Base-by-base conservation (phyloP, 164 flowering plant species). In the Annona squamosa region DNA sequence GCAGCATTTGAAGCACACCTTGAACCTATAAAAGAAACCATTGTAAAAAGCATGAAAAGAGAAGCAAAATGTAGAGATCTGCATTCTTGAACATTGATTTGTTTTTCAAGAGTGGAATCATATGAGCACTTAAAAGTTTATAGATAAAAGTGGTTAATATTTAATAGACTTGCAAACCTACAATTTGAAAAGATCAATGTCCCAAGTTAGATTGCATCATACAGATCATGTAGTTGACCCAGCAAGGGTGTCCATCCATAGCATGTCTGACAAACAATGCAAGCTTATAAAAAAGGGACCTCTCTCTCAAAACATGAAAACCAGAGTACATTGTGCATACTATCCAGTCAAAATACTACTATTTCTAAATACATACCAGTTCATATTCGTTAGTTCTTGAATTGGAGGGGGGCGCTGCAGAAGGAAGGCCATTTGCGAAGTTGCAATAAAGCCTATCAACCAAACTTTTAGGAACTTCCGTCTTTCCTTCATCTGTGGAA, bases 1-100 rank as follows among this genome's bases (percentile, higher is more conserved):
- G 99, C 61, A 93, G 71, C 82, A 91, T 87, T 73, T 84, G 89
- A 45, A 95, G 72, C 59, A 95, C 84, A 76, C 90, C 86, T 37
- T 82, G 82, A 13, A 92, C 98, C 98, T 91, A 73, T 12, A 61
- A 52, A 74, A 43, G 19, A 77, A 65, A 9, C 13, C 59, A 52
- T 52, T 52, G 13, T 52, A 52, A 52, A 52, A 16, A 52, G 59
- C 59, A 52, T 52, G 59, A 5, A 52, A 26, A 26, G 37, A 26
- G 9, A 16, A 52, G 59, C 59, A 52, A 9, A 9, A 9, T 52
- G 9, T 12, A 3, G 59, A 9, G 9, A 52, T 52, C 17, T 0
- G 10, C 59, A 9, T 52, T 16, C 59, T 5, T 10, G 59, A 10
- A 52, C 59, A 52, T 52, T 10, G 59, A 52, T 52, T 52, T 16